A percentile compares a stretch with the other conserved stretches of the same genome.
These are phyloP conservation scores for Tetraselmis striata DNA, from an alignment of 139 green algal genomes.

Conservation along the genomic window DNA sequence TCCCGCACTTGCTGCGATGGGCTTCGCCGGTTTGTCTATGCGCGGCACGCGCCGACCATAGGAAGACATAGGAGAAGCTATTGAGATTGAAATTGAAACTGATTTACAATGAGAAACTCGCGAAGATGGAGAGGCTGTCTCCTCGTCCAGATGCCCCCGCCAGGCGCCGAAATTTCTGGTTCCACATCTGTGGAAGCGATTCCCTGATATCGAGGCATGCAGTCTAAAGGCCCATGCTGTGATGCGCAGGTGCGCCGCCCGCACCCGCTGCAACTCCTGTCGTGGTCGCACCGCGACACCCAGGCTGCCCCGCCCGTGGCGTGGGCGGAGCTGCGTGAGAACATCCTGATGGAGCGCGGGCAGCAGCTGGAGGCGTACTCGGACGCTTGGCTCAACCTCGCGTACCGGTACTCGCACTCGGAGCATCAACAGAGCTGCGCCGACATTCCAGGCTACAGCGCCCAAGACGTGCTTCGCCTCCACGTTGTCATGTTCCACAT, in stretches of 20 bases:
- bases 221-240: too few relatives aligned
- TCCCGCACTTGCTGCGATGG: too few relatives aligned
- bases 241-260: not conserved
- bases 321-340: not conserved
- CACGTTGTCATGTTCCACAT: not conserved
- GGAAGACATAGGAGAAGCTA: too few relatives aligned
- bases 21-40: too few relatives aligned
- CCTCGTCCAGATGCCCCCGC: too few relatives aligned
- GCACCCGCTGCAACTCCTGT: not conserved
- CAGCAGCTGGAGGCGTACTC: not conserved
- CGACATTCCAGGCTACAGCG: not conserved
- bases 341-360: not conserved
- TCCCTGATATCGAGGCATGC: too few relatives aligned
- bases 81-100: too few relatives aligned
- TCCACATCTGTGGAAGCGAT: too few relatives aligned
- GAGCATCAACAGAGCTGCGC: not conserved
- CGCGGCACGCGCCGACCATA: too few relatives aligned
- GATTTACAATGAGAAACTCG: too few relatives aligned
- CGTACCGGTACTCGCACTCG: not conserved
- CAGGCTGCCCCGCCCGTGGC: not conserved
- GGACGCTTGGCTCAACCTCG: not conserved
- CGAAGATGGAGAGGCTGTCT: too few relatives aligned
- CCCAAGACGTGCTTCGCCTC: not conserved
- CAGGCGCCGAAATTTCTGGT: too few relatives aligned
- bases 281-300: not conserved